These are phyloP conservation scores for Lasiodiplodia hormozganensis DNA, from an alignment of 2,329 filamentous ascomycete genomes.

Conservation along the genomic window DNA sequence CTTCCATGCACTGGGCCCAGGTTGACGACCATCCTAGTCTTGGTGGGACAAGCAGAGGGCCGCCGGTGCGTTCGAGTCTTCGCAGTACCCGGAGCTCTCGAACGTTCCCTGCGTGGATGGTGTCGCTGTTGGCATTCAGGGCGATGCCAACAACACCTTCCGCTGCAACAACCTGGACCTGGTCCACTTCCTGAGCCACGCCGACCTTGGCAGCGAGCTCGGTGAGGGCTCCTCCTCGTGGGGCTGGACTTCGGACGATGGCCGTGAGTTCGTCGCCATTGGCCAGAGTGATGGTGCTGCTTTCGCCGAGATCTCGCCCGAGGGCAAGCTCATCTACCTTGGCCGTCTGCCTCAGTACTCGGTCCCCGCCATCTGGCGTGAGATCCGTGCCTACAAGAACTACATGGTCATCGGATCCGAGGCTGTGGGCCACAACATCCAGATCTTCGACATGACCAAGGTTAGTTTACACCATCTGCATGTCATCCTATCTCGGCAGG, in stretches of 20 bases:
- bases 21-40: constrained; percentile 42
- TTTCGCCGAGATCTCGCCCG: constrained; percentile 59
- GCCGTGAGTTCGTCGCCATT: constrained; percentile 63
- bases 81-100: constrained; percentile 44
- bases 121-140: constrained; percentile 45
- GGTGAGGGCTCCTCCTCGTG: constrained; percentile 57
- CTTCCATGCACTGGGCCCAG: constrained; percentile 14
- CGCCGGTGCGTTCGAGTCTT: constrained; percentile 43
- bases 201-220: constrained; percentile 57
- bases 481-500: background rate
- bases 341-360: constrained; percentile 60
- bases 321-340: constrained; percentile 60
- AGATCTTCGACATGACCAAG: constrained; percentile 69
- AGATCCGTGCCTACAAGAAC: constrained; percentile 56
- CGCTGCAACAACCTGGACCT: constrained; percentile 57
- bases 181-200: constrained; percentile 63
- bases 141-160: constrained; percentile 46
- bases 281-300: constrained; percentile 63
- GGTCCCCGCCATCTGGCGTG: constrained; percentile 58
- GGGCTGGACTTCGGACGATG: constrained; percentile 61
- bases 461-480: constrained; percentile 27
- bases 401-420: constrained; percentile 52
- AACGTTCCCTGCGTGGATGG: constrained; percentile 46
- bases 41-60: constrained; percentile 45
- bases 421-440: constrained; percentile 60